Base-by-base conservation (phyloP, 352 stramenopile species). In the Thraustotheca clavata region DNA sequence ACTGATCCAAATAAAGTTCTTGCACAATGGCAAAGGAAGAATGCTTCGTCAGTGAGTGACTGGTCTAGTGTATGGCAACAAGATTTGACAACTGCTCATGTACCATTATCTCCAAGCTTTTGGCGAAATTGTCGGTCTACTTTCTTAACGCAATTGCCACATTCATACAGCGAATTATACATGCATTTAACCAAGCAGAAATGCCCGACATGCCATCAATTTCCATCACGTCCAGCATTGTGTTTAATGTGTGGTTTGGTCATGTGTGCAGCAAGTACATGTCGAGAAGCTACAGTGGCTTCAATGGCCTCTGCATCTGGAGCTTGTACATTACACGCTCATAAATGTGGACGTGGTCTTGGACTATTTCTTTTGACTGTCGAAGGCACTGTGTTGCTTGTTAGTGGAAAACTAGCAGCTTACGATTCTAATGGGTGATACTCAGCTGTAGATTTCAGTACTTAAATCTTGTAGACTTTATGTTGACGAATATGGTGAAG, bases 401-500 rank as follows among this genome's bases (percentile, higher is more conserved):
- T 94, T 61, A 91, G 90, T 59, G 91, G 83, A 76, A 94, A 94
- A 67, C 62, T 94, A 40, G 84, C 85, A 0, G 82, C 85, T 11
- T 94, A 91, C 41, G 83, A 65, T 26, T 43, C 35, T 12, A 24
- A 50, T 26, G 39, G 57, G 57, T 65, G 57, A 8, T 26, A 0
- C 4, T 50, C 24, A 35, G 7, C 9, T 35, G 3, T 9, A 1
- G 2, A 18, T 3, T 24, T 8, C 7, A 24, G 12, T 52, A 31
- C 16, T 22, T 60, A 11, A 52, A 2, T 47, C 16, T 63, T 91
- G 79, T 34, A 92, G 83, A 59, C 62, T 92, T 50, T 94, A 92
- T 49, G 81, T 94, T 59, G 85, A 94, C 68, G 85, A 91, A 68
- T 92, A 94, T 66, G 85, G 85, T 31, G 85, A 94, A 68, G 85